Evolutionary conservation across 1,139 yeast genomes (phyloP).

Genomic region (Spencermartinsiella ligniputridi): DNA sequence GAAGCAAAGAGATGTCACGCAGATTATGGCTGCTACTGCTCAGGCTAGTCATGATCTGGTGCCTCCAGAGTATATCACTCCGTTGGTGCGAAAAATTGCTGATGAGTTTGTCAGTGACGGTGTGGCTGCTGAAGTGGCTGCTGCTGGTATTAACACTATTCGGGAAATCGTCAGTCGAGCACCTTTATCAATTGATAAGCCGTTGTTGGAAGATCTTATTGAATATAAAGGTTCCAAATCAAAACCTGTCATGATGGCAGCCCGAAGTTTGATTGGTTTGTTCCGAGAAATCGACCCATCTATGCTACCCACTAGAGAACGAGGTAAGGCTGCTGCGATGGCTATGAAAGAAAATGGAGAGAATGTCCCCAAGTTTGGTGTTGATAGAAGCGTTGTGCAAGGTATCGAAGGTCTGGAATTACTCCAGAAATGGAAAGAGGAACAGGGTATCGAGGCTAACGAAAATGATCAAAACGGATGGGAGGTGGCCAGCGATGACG

Average conservation of each 20-base stretch:
- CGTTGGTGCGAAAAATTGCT: conserved; percentile 84
- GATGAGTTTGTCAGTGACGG: conserved; percentile 98
- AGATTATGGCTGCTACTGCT: conserved; percentile 93
- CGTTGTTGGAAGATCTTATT: conserved; percentile 79
- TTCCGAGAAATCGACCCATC: conserved; percentile 96
- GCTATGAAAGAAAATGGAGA: conserved; percentile 45
- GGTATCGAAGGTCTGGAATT: conserved; percentile 89
- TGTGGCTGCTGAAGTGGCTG: conserved; percentile 95
- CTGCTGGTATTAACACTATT: conserved; percentile 94
- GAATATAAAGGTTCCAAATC: conserved; percentile 91
- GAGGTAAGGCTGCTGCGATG: conserved; percentile 89
- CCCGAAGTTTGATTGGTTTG: conserved; percentile 77
- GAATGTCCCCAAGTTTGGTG: conserved; percentile 52
- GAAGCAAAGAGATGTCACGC: conserved; percentile 89
- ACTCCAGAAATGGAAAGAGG: conserved; percentile 81
- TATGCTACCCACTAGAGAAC: conserved; percentile 81
- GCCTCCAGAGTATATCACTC: conserved; percentile 84
- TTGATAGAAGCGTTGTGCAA: conserved; percentile 32
- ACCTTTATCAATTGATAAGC: conserved; percentile 86
- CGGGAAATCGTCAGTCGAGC: conserved; percentile 90
- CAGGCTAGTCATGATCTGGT: conserved; percentile 96
- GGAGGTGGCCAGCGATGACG: conserved; percentile 49
- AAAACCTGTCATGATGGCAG: conserved; percentile 92
- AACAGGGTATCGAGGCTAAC: conserved; percentile 48
- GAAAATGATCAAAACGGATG: conserved; percentile 42